These are phyloP conservation scores for Lachancea lanzarotensis DNA, from an alignment of 805 yeast genomes.

Conservation along the genomic window DNA sequence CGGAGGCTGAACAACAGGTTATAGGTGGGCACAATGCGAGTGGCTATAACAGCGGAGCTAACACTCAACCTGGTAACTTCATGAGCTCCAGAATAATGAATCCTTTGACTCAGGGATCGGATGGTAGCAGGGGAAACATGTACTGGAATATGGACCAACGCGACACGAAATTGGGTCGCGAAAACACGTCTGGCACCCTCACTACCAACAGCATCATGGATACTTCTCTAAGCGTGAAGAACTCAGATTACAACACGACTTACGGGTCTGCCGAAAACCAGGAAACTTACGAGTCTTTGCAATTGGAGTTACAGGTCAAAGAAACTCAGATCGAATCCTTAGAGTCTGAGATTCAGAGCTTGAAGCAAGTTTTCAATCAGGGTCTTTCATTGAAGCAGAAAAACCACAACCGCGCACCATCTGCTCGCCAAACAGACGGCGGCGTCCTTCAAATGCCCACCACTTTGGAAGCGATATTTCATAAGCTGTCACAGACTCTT, in stretches of 20 bases:
- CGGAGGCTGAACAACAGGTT: conserved; percentile 3
- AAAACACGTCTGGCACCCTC: conserved; percentile 4
- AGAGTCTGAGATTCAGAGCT: conserved; percentile 38
- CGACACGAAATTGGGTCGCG: conserved; percentile 4
- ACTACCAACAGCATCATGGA: conserved; percentile 10
- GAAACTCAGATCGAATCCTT: conserved; percentile 44
- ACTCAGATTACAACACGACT: conserved; percentile 11
- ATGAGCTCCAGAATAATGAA: not conserved
- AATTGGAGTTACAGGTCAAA: conserved; percentile 48
- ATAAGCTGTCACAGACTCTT: conserved; percentile 42
- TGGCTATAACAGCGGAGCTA: not conserved
- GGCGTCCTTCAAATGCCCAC: conserved; percentile 35
- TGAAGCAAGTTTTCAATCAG: conserved; percentile 31
- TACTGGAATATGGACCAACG: conserved; percentile 6
- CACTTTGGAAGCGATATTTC: conserved; percentile 41
- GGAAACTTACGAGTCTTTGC: conserved; percentile 35
- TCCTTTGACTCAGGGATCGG: conserved; percentile 1
- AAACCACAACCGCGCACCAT: conserved; percentile 6
- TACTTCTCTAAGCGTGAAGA: conserved; percentile 4
- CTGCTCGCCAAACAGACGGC: conserved; percentile 7
- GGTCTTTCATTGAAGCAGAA: conserved; percentile 35
- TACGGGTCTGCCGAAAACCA: conserved; percentile 5
- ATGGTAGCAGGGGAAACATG: conserved; percentile 1
- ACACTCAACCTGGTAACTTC: not conserved
- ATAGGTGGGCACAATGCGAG: conserved; percentile 2